phyloP scores from a whole-genome alignment of 1,139 yeast genomes.

The Zygosaccharomyces pseudobailii region DNA sequence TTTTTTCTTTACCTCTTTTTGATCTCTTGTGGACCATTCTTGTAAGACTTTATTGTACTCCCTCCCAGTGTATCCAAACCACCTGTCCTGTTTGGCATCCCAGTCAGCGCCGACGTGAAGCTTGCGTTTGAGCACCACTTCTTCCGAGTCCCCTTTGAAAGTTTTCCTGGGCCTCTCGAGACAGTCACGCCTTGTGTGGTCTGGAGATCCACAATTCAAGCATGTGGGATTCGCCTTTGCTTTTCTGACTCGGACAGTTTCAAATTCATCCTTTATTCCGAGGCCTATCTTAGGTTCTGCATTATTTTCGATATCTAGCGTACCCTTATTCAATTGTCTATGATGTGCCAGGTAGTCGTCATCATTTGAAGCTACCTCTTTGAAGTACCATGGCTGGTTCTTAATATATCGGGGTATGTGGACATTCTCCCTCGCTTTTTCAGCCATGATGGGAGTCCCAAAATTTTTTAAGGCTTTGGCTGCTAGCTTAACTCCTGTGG shows the following conservation, averaged over 20 bases:
- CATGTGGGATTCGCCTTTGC: constrained; percentile 11
- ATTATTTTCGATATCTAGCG: constrained; percentile 28
- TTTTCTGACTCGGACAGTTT: constrained; percentile 1
- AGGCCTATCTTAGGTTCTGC: constrained; percentile 28
- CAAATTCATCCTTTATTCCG: constrained; percentile 28
- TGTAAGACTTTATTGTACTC: constrained; percentile 24
- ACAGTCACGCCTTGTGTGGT: constrained; percentile 28
- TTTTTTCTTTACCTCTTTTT: background rate
- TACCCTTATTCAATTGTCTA: constrained; percentile 21
- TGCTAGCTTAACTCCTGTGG: background rate
- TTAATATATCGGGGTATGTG: constrained; percentile 33
- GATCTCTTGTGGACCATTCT: constrained; percentile 17
- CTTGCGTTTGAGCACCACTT: constrained; percentile 7
- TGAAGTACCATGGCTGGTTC: constrained; percentile 33
- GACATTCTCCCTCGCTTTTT: constrained; percentile 19
- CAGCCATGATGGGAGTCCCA: background rate
- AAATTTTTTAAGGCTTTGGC: no score
- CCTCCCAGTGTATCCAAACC: constrained; percentile 33
- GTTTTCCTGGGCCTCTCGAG: constrained; percentile 27
- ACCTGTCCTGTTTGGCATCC: constrained; percentile 34
- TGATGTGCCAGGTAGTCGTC: constrained; percentile 31
- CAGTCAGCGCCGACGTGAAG: constrained; percentile 17
- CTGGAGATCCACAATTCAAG: constrained; percentile 27
- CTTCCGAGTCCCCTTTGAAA: background rate
- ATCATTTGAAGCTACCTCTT: constrained; percentile 10